These are phyloP conservation scores for Panaeolus papilionaceus DNA, from an alignment of 768 basidiomycete genomes.

Conservation along the genomic window DNA sequence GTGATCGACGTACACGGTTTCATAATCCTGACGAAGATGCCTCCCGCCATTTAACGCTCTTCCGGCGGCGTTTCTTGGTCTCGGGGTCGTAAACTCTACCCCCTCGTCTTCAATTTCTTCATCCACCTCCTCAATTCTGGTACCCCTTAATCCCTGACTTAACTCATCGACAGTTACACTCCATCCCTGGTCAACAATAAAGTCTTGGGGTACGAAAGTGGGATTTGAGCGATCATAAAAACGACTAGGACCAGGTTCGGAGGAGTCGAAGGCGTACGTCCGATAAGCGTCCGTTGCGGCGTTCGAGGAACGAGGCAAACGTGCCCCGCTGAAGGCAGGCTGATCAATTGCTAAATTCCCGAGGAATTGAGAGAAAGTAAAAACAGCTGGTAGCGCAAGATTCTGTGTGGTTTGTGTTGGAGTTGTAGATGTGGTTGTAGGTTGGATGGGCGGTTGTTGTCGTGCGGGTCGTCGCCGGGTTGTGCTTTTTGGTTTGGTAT, in stretches of 20 bases:
- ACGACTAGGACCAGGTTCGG: constrained; percentile 30
- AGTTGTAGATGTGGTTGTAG: constrained; percentile 23
- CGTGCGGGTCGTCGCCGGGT: constrained; percentile 27
- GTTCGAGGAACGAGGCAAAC: constrained; percentile 23
- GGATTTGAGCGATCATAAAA: constrained; percentile 23
- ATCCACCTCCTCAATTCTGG: constrained; percentile 39
- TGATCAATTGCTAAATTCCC: constrained; percentile 27
- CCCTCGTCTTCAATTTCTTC: constrained; percentile 26
- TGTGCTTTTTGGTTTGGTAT: constrained; percentile 29
- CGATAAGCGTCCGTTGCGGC: constrained; percentile 22
- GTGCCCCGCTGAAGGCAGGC: constrained; percentile 23
- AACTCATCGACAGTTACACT: constrained; percentile 30
- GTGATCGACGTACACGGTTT: constrained; percentile 10
- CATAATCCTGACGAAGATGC: constrained; percentile 15
- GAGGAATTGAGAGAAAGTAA: constrained; percentile 31
- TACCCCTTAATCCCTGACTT: constrained; percentile 31
- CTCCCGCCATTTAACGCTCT: constrained; percentile 13
- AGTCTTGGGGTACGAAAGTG: constrained; percentile 21
- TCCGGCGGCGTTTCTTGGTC: constrained; percentile 10
- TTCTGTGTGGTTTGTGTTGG: constrained; percentile 24
- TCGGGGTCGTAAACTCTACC: constrained; percentile 21
- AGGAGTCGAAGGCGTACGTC: constrained; percentile 20
- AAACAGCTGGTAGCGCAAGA: constrained; percentile 21
- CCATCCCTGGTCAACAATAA: constrained; percentile 35
- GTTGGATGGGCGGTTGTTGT: constrained; percentile 22